These are phyloP conservation scores for Trifolium subterraneum DNA, from an alignment of 306 rosid genomes.

Conservation along the genomic window DNA sequence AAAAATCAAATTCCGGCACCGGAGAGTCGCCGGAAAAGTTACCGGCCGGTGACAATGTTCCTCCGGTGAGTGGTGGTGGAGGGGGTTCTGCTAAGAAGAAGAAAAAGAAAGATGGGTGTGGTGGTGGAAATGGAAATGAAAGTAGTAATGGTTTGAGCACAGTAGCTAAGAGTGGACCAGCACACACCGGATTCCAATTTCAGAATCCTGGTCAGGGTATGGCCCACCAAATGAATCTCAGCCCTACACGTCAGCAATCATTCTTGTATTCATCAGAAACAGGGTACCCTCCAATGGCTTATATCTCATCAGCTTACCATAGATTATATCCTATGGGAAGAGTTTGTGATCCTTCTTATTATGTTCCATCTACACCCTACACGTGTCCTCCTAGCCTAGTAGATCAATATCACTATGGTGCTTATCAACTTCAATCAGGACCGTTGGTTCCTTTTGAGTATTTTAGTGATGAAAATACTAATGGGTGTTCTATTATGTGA, in stretches of 20 bases:
- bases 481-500: slow-evolving; percentile 79
- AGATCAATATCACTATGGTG: slow-evolving; percentile 42
- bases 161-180: slow-evolving; percentile 39
- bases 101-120: slow-evolving; percentile 54
- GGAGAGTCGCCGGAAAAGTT: slow-evolving; percentile 37
- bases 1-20: slow-evolving; percentile 30
- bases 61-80: slow-evolving; percentile 40
- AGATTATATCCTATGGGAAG: slow-evolving; percentile 50
- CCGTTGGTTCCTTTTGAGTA: slow-evolving; percentile 57
- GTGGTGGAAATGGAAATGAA: slow-evolving; percentile 45
- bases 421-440: slow-evolving; percentile 43
- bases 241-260: slow-evolving; percentile 53
- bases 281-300: slow-evolving; percentile 40
- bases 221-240: slow-evolving; percentile 44
- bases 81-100: slow-evolving; percentile 55
- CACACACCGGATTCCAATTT: slow-evolving; percentile 50
- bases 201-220: slow-evolving; percentile 40
- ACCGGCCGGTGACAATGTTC: slow-evolving; percentile 5
- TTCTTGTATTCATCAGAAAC: slow-evolving; percentile 37
- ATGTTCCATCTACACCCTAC: slow-evolving; percentile 51
- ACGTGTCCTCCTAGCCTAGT: slow-evolving; percentile 46
- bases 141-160: slow-evolving; percentile 24
- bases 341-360: slow-evolving; percentile 43
- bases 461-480: slow-evolving; percentile 86
- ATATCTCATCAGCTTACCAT: slow-evolving; percentile 47